Conservation (phyloP, 2,329 filamentous ascomycete species). For the Pyrenophora seminiperda region DNA sequence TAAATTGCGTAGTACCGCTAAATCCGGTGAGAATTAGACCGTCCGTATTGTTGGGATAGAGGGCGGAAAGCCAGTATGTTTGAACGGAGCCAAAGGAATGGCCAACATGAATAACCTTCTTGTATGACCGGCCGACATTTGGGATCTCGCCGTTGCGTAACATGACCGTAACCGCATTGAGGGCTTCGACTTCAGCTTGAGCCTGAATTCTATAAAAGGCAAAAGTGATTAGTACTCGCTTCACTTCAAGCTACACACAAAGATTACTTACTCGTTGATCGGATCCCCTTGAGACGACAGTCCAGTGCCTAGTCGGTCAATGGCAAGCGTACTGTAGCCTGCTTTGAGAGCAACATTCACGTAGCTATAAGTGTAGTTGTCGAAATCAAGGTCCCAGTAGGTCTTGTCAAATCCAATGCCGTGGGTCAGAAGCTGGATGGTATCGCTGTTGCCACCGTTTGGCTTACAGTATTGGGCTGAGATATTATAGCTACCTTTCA, state of each 20-base stretch:
- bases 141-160: slow-evolving; percentile 56
- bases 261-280: slow-evolving; percentile 53
- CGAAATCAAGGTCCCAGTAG: slow-evolving; percentile 67
- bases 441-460: slow-evolving; percentile 44
- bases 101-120: slow-evolving; percentile 63
- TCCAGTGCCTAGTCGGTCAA: slow-evolving; percentile 67
- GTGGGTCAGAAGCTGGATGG: slow-evolving; percentile 57
- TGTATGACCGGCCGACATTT: slow-evolving; percentile 46
- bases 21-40: slow-evolving; percentile 67
- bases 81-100: slow-evolving; percentile 68
- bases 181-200: slow-evolving; percentile 62
- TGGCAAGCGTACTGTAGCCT: slow-evolving; percentile 65
- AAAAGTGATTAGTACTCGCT: background rate
- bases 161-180: slow-evolving; percentile 58
- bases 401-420: slow-evolving; percentile 61
- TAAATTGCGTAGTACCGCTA: slow-evolving; percentile 55
- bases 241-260: no score
- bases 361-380: slow-evolving; percentile 68
- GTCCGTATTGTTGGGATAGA: slow-evolving; percentile 60
- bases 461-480: slow-evolving; percentile 67
- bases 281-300: slow-evolving; percentile 64
- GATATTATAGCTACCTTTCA: slow-evolving; percentile 62
- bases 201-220: slow-evolving; percentile 55
- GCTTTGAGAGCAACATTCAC: slow-evolving; percentile 59
- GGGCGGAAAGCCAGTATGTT: slow-evolving; percentile 60